Evolutionary conservation across 345 rosid species (phyloP).

Genomic region (Trapa incisa): DNA sequence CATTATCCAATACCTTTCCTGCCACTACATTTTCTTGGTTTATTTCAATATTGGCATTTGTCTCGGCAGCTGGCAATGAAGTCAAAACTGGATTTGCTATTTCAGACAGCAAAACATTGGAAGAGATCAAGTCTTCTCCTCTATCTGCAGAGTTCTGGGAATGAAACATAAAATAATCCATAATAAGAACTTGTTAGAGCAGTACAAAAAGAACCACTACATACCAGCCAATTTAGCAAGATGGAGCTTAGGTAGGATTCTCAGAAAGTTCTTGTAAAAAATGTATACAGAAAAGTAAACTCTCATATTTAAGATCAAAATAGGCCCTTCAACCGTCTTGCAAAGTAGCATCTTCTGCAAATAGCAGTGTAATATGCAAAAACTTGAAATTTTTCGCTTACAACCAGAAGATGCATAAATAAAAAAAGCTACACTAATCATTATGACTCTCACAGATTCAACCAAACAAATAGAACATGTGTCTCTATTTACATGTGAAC

Average conservation of each 20-base stretch:
- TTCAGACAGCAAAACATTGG: constrained; percentile 28
- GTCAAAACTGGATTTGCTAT: constrained; percentile 20
- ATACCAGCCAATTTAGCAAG: not conserved
- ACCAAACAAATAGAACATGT: not conserved
- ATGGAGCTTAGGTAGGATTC: not conserved
- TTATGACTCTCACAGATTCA: not conserved
- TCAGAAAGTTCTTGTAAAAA: not conserved
- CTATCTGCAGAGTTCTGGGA: constrained; percentile 38
- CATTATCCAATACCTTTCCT: constrained; percentile 19
- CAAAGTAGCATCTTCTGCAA: not conserved
- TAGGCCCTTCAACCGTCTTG: not conserved
- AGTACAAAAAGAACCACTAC: not conserved
- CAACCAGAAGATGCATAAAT: not conserved
- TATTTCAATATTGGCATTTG: constrained; percentile 16
- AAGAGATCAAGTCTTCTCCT: constrained; percentile 34
- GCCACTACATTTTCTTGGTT: constrained; percentile 16
- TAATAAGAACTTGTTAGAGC: not conserved
- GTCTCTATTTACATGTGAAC: not conserved
- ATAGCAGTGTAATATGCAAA: not conserved
- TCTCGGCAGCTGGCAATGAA: constrained; percentile 19
- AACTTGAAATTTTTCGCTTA: too few relatives aligned
- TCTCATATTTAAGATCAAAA: not conserved
- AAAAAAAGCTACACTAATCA: not conserved
- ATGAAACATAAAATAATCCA: constrained; percentile 9
- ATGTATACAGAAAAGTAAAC: not conserved